Evolutionary conservation across 768 basidiomycete species (phyloP).

Genomic region (Lactifluus echinatus): DNA sequence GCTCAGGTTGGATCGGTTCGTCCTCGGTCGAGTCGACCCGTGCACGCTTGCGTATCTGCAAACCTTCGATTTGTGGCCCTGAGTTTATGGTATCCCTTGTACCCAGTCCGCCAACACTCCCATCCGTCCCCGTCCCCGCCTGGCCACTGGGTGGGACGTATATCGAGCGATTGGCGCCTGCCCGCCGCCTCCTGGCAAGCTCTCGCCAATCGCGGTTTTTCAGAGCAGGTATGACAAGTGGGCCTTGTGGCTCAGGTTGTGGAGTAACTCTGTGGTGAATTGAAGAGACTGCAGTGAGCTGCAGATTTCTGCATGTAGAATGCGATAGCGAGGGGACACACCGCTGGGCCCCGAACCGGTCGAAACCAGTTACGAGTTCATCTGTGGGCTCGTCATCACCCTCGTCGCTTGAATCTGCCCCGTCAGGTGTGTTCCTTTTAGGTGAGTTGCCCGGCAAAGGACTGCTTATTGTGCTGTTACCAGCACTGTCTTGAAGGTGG

Average conservation of each 20-base stretch:
- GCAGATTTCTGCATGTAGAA: conserved; percentile 37
- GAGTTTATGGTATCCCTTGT: conserved; percentile 69
- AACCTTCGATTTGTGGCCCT: conserved; percentile 59
- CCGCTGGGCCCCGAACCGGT: conserved; percentile 74
- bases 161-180: conserved; percentile 29
- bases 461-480: conserved; percentile 38
- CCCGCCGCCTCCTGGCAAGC: conserved; percentile 57
- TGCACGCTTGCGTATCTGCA: conserved; percentile 41
- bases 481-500: conserved; percentile 37
- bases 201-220: conserved; percentile 90
- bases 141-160: conserved; percentile 60
- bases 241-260: conserved; percentile 41
- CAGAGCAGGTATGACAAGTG: conserved; percentile 78
- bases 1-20: conserved; percentile 27
- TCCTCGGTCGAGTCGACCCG: conserved; percentile 22
- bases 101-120: conserved; percentile 70
- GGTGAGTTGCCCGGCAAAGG: conserved; percentile 53
- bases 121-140: conserved; percentile 51
- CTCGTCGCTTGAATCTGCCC: conserved; percentile 52
- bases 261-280: conserved; percentile 37
- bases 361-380: conserved; percentile 64
- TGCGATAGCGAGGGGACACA: conserved; percentile 41
- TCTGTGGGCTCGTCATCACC: conserved; percentile 43
- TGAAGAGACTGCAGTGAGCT: conserved; percentile 59
- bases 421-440: conserved; percentile 24